A percentile compares a stretch with the other conserved stretches of the same genome.
phyloP scores from a whole-genome alignment of 2,329 filamentous ascomycete species.

The Calonectria fujianensis region DNA sequence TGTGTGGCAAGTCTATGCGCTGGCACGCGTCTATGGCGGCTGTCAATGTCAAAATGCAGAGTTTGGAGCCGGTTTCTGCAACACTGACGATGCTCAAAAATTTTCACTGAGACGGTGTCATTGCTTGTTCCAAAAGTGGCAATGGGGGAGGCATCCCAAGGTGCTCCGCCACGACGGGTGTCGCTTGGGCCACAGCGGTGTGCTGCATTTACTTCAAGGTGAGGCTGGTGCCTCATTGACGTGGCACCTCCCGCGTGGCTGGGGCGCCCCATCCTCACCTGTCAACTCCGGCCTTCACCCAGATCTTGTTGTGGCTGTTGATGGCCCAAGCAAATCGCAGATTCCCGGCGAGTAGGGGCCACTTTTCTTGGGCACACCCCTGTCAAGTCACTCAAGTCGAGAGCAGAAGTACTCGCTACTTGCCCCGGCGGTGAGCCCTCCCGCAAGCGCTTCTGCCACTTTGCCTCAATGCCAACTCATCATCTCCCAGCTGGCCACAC shows the following conservation, averaged over 20 bases:
- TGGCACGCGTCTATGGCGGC: constrained; percentile 52
- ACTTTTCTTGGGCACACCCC: constrained; percentile 42
- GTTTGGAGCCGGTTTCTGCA: constrained; percentile 50
- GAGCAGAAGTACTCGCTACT: constrained; percentile 56
- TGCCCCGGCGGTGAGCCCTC: constrained; percentile 51
- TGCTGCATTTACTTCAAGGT: constrained; percentile 49
- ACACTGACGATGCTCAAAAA: constrained; percentile 46
- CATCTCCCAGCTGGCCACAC: constrained; percentile 50
- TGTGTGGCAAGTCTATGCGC: constrained; percentile 52
- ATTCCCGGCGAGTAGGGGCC: constrained; percentile 34
- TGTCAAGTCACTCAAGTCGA: constrained; percentile 56
- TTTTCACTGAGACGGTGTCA: constrained; percentile 33
- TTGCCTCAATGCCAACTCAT: constrained; percentile 57
- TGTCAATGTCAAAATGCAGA: constrained; percentile 38
- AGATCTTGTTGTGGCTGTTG: constrained; percentile 47
- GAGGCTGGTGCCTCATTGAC: constrained; percentile 65
- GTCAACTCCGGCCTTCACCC: constrained; percentile 46
- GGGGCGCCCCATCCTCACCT: constrained; percentile 51
- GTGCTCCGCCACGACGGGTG: constrained; percentile 63
- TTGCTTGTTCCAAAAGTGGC: constrained; percentile 49
- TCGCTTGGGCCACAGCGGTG: constrained; percentile 49
- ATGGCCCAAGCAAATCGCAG: constrained; percentile 50
- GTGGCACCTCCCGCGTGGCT: constrained; percentile 64
- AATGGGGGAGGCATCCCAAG: constrained; percentile 54
- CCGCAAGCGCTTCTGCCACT: constrained; percentile 43